A percentile compares a stretch with the other conserved stretches of the same genome.
These are phyloP conservation scores for Boletus subparvulus DNA, from an alignment of 768 basidiomycete species.

Conservation along the genomic window DNA sequence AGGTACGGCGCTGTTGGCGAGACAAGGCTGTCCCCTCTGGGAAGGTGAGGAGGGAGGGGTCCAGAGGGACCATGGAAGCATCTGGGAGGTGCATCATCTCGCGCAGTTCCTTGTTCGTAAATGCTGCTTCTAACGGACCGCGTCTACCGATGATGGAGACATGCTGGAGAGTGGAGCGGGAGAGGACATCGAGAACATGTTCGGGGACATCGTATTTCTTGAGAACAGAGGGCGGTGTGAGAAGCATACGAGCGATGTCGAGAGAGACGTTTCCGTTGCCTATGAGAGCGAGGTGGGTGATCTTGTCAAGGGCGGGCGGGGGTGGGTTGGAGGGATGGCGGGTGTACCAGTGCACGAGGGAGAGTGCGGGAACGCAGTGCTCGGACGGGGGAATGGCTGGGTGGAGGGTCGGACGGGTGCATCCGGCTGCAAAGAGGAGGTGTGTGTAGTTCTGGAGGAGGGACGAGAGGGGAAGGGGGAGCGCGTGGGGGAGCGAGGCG, in stretches of 20 bases:
- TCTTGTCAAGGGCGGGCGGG: conserved; percentile 62
- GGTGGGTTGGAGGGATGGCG: conserved; percentile 72
- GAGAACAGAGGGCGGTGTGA: conserved; percentile 65
- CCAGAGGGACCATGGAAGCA: conserved; percentile 65
- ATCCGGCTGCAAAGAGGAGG: conserved; percentile 84
- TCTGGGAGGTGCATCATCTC: conserved; percentile 72
- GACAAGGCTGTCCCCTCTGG: conserved; percentile 40
- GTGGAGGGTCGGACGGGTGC: conserved; percentile 63
- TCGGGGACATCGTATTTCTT: conserved; percentile 75
- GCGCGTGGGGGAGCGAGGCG: conserved; percentile 50
- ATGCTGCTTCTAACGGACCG: conserved; percentile 86
- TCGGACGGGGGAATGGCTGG: conserved; percentile 46
- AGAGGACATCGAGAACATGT: conserved; percentile 67
- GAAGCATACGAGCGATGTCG: conserved; percentile 87
- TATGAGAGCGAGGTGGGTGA: conserved; percentile 76
- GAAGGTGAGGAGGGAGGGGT: conserved; percentile 41
- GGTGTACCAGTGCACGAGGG: conserved; percentile 96
- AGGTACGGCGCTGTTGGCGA: conserved; percentile 63
- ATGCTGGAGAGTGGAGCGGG: conserved; percentile 60
- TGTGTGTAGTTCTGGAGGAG: conserved; percentile 78
- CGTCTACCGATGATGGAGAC: conserved; percentile 84
- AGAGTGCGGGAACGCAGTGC: conserved; percentile 70
- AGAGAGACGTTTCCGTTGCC: conserved; percentile 96
- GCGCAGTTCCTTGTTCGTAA: conserved; percentile 89
- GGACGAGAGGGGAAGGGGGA: conserved; percentile 57